Percentiles rank a stretch among this genome's conserved stretches.
Evolutionary conservation across 192 early-diverging fungal species (phyloP).

Genomic region (Phycomyces blakesleeanus): DNA sequence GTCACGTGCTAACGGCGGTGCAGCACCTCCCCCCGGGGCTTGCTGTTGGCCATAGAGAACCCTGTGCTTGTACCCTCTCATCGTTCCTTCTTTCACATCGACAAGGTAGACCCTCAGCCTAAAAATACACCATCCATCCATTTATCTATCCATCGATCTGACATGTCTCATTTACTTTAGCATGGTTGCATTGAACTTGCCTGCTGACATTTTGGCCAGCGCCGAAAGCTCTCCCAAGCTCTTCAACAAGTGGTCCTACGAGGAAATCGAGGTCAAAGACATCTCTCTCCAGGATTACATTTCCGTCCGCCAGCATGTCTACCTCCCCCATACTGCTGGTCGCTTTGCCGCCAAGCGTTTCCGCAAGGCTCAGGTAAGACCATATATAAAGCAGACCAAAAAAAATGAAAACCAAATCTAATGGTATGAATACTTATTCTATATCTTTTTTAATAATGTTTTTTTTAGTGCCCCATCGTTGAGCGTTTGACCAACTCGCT

Average conservation of each 20-base stretch:
- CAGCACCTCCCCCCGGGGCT: no score
- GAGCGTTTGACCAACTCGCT: constrained; percentile 98
- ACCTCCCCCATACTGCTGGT: constrained; percentile 97
- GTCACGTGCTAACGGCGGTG: no score
- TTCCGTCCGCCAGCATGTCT: constrained; percentile 86
- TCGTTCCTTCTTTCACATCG: constrained; percentile 1
- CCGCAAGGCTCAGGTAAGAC: constrained; percentile 87
- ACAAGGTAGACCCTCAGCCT: neutral
- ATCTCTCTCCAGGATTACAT: constrained; percentile 89
- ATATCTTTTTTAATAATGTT: no score
- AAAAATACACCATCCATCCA: neutral
- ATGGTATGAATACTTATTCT: no score
- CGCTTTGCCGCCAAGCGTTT: constrained; percentile 97
- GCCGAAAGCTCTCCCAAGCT: constrained; percentile 55
- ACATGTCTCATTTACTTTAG: neutral
- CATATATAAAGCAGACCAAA: neutral
- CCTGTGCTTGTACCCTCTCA: no score
- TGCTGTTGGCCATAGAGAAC: no score
- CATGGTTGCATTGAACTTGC: constrained; percentile 54
- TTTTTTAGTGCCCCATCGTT: constrained; percentile 85
- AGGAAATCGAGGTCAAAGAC: constrained; percentile 88
- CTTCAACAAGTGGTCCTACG: constrained; percentile 89
- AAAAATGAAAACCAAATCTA: neutral
- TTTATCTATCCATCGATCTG: neutral
- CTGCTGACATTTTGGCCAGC: constrained; percentile 51